Evolutionary conservation across 768 basidiomycete genomes (phyloP), one percentile per base, ranked within the genome.

Genomic region (Suillus variegatus): DNA sequence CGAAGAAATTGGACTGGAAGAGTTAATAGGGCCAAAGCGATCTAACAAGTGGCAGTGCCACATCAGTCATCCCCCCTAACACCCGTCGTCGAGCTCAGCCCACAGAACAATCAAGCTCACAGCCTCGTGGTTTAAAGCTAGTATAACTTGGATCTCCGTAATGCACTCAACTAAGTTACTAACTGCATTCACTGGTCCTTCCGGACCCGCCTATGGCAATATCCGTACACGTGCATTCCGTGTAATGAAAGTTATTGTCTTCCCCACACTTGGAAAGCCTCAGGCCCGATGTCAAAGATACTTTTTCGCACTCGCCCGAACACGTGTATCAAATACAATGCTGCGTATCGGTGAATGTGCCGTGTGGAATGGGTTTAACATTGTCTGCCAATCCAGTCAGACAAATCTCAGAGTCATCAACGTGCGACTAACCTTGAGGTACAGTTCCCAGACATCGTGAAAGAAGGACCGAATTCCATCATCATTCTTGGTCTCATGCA

Each of bases 401-500:
- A 12, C 13, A 5, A 32, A 2, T 36, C 18, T 25, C 51, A 8
- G 6, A 35, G 43, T 36, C 62, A 32, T 13, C 22, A 1, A 2
- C 25, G 16, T 20, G 25, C 6, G 25, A 25, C 84, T 69, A 68
- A 95, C 97, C 90, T 99, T 99, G 57, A 97, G 87, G 79, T 97
- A 99, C 71, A 92, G 72, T 83, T 99, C 97, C 97, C 97, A 99
- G 36, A 97, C 90, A 10, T 99, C 97, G 72, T 86, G 87, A 73
- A 99, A 92, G 82, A 99, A 99, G 63, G 84, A 77, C 61, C 90
- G 86, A 76, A 99, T 98, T 6, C 97, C 96, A 60, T 99, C 97
- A 78, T 99, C 97, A 79, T 97, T 98, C 84, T 94, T 97, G 9
- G 84, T 84, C 77, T 99, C 97, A 78, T 99, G 97, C 64, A 99